phyloP scores from a whole-genome alignment of 805 yeast genomes.

The Candida pseudofarinosa region DNA sequence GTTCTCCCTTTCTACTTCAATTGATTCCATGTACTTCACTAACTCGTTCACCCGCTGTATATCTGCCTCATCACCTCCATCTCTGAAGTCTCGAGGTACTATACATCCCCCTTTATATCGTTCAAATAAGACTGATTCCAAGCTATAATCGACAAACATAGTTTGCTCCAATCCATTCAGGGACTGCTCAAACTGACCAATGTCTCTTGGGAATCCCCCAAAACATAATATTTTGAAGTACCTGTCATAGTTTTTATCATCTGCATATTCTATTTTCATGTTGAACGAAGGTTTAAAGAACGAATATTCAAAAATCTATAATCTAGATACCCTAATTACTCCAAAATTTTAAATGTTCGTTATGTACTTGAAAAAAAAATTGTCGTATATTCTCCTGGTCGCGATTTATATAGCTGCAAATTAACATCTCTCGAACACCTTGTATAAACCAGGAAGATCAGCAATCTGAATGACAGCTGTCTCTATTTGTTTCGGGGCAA shows the following conservation, averaged over 20 bases:
- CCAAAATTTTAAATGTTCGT: background rate
- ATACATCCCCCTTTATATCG: constrained; percentile 24
- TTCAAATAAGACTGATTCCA: constrained; percentile 27
- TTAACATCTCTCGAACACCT: constrained; percentile 88
- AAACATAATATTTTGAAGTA: constrained; percentile 24
- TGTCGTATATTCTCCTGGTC: background rate
- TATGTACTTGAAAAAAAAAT: background rate
- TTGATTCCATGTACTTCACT: constrained; percentile 21
- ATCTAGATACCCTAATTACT: background rate
- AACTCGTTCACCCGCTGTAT: constrained; percentile 22
- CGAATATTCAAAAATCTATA: too few species aligned
- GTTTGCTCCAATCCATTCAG: constrained; percentile 31
- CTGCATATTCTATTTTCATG: constrained; percentile 5
- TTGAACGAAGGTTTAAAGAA: too few species aligned
- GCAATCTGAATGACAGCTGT: constrained; percentile 78
- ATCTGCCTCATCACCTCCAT: constrained; percentile 2
- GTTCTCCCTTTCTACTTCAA: constrained; percentile 6
- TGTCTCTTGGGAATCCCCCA: constrained; percentile 36
- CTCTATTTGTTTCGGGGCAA: constrained; percentile 55
- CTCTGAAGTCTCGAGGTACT: constrained; percentile 8
- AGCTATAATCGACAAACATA: constrained; percentile 34
- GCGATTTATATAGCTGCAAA: background rate
- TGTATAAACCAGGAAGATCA: constrained; percentile 83
- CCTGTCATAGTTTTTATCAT: constrained; percentile 21
- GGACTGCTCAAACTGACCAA: constrained; percentile 29